Evolutionary conservation across 768 basidiomycete genomes (phyloP), one percentile per base, ranked within the genome.

Genomic region (Lanmaoa rubissima): DNA sequence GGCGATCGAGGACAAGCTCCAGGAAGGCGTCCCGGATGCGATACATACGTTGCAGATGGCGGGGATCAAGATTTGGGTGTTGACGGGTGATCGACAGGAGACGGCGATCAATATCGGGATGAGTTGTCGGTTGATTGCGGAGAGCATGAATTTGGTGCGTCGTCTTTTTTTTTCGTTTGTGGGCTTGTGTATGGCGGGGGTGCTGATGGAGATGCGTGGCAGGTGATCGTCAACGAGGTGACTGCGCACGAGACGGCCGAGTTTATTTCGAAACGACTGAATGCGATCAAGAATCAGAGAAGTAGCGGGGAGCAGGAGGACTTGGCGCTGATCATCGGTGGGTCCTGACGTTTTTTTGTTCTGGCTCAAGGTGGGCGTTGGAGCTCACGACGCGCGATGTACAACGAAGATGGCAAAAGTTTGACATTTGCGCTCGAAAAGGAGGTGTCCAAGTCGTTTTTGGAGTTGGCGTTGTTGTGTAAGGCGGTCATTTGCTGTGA

Each of bases 51-150:
- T 99, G 45, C 97, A 99, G 65, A 92, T 92, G 83, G 97, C 97
- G 38, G 97, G 97, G 3, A 97, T 99, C 74, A 99, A 98, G 87
- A 87, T 99, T 17, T 99, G 97, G 97, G 95, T 99, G 9, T 76
- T 99, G 49, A 99, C 97, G 2, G 97, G 97, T 1, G 97, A 99
- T 72, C 79, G 97, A 61, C 97, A 99, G 75, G 97, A 99, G 74
- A 99, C 97, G 1, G 97, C 97, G 16, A 98, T 99, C 74, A 99
- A 99, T 66, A 98, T 99, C 61, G 97, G 97, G 51, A 87, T 98
- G 82, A 96, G 94, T 2, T 98, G 97, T 76, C 83, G 94, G 60
- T 73, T 99, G 65, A 98, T 99, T 49, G 93, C 94, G 6, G 97
- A 99, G 74, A 94, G 92, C 10, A 99, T 98, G 97, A 98, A 98